Evolutionary conservation across 1,284 basidiomycete species (phyloP), one percentile per base, ranked within the genome.

Genomic region (Pulchroboletus neoregius): DNA sequence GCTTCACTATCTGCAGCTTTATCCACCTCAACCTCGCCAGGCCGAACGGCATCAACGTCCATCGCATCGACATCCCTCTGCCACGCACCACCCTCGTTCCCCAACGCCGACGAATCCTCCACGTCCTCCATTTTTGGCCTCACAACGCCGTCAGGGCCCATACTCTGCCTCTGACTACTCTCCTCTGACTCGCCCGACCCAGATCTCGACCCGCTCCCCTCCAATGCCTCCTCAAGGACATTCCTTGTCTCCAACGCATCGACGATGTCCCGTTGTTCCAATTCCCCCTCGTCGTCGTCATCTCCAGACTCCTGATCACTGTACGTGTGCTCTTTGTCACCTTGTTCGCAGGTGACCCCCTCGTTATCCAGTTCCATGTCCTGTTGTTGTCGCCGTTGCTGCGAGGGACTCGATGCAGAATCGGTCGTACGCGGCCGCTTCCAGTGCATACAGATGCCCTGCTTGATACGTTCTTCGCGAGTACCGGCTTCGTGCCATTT

Each of bases 401-500:
- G 57, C 8, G 39, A 36, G n/a, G 49, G 37, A n/a, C 46, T 39
- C 28, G 48, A 24, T 8, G 16, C 12, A 2, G 55, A 39, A 37
- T 61, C 56, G 26, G 58, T 60, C 15, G 51, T 48, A 49, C 61
- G 66, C 5, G 77, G 72, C 26, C 70, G 74, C 52, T 72, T 80
- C 85, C 84, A 87, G 39, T 75, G 72, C 33, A 84, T 78, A 58
- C 79, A 80, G 36, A 89, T 82, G 49, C 91, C 91, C 44, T 80
- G 72, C 4, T 68, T 69, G 0, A 82, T 68, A 30, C 91, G 79
- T 49, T 87, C 85, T 52, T 84, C 82, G 10, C 70, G 67, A 6
- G 74, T 75, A 6, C 74, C 72, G 4, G 89, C 85, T 42, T 80
- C 76, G 63, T 96, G 91, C 91, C 93, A 99, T 54, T 91, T 87